Percentiles rank a stretch among this genome's conserved stretches.
Conservation (phyloP, 129 eudicot species). For the Pittosporum tobira region DNA sequence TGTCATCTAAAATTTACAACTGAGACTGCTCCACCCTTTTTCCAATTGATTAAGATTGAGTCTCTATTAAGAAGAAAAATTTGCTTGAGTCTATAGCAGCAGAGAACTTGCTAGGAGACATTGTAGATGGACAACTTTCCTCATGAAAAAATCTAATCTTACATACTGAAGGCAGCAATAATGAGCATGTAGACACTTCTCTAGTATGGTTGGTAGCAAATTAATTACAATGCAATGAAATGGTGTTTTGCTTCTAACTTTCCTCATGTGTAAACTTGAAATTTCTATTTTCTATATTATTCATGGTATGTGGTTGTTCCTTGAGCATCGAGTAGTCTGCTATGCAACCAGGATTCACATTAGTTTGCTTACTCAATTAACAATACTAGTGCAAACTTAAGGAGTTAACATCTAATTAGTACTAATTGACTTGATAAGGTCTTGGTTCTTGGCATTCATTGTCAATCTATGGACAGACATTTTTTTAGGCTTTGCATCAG, state of each 20-base stretch:
- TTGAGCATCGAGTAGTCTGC: too few species aligned
- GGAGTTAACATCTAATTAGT: not conserved
- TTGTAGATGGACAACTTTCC: too few species aligned
- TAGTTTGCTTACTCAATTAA: too few species aligned
- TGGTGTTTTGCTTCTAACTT: too few species aligned
- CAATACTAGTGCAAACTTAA: not conserved
- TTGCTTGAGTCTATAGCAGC: not conserved
- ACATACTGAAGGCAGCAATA: too few species aligned
- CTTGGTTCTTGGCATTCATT: not conserved
- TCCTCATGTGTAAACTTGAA: too few species aligned
- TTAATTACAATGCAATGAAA: too few species aligned
- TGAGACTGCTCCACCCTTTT: not conserved
- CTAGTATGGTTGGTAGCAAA: too few species aligned
- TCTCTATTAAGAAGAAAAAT: not conserved
- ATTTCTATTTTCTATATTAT: too few species aligned
- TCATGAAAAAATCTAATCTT: not conserved
- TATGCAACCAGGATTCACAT: too few species aligned
- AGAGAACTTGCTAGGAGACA: not conserved
- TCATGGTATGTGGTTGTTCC: too few species aligned
- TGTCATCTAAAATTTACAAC: not conserved
- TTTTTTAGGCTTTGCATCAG: not conserved
- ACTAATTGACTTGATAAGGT: not conserved
- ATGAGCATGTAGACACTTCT: too few species aligned
- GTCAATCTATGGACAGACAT: not conserved
- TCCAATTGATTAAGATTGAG: not conserved